Conservation (phyloP, 768 basidiomycete species). For the Boletus rubropictus region DNA sequence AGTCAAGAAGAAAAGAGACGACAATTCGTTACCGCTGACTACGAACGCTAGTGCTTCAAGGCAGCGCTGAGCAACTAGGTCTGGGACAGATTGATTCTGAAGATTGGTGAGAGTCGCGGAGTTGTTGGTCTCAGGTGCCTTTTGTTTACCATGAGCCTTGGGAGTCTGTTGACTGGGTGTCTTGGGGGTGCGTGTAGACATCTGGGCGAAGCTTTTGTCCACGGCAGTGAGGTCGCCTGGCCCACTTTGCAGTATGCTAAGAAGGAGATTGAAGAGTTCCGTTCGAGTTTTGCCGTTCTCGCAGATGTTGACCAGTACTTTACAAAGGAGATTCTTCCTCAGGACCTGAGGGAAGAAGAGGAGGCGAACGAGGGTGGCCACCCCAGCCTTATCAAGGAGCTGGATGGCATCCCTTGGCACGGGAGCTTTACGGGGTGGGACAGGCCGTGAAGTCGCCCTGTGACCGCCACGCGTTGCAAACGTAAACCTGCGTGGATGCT, state of each 20-base stretch:
- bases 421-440: constrained; percentile 44
- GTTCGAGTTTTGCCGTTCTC: constrained; percentile 89
- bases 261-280: constrained; percentile 89
- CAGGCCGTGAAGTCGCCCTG: constrained; percentile 21
- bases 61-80: constrained; percentile 90
- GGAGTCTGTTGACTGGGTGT: constrained; percentile 35
- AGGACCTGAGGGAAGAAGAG: constrained; percentile 95
- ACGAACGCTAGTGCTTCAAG: constrained; percentile 88
- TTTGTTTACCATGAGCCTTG: constrained; percentile 64
- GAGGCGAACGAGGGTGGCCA: constrained; percentile 84
- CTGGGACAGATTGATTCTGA: constrained; percentile 79
- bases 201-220: constrained; percentile 89
- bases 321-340: constrained; percentile 78
- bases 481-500: constrained; percentile 31
- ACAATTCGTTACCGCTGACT: constrained; percentile 76
- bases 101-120: constrained; percentile 45
- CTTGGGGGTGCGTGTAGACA: constrained; percentile 72
- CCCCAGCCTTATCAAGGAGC: constrained; percentile 83
- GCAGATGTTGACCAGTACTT: constrained; percentile 89
- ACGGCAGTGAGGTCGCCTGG: constrained; percentile 87
- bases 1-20: constrained; percentile 89
- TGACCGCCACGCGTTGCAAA: constrained; percentile 29
- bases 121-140: constrained; percentile 47
- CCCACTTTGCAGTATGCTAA: constrained; percentile 93
- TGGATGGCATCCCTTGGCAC: constrained; percentile 83